phyloP scores from a whole-genome alignment of 768 basidiomycete genomes.

The Boletus rufocinnamomeus region DNA sequence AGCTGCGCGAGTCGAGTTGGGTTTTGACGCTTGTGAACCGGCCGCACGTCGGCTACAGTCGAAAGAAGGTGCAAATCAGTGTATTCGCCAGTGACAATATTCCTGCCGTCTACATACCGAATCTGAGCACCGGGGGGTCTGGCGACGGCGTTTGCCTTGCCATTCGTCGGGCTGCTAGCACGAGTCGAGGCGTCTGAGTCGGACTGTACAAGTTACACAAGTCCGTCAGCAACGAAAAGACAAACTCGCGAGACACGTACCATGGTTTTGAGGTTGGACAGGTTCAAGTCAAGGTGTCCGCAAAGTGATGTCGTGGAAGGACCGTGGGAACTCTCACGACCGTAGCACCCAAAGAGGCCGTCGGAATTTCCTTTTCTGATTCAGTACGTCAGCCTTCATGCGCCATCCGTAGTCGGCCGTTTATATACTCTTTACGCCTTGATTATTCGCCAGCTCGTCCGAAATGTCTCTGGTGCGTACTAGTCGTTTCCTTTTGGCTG shows the following conservation, averaged over 20 bases:
- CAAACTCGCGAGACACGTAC: slow-evolving; percentile 25
- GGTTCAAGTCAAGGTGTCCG: slow-evolving; percentile 6
- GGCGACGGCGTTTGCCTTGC: slow-evolving; percentile 52
- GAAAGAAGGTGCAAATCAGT: neutral
- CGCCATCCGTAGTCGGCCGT: neutral
- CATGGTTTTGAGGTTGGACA: slow-evolving; percentile 27
- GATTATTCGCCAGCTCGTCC: neutral
- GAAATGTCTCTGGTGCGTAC: slow-evolving; percentile 32
- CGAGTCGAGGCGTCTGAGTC: slow-evolving; percentile 71
- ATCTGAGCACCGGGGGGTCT: slow-evolving; percentile 82
- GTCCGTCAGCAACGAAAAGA: neutral
- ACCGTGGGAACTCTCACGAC: slow-evolving; percentile 23
- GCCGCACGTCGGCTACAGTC: slow-evolving; percentile 68
- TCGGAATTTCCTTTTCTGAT: slow-evolving; percentile 24
- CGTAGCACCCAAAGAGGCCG: neutral
- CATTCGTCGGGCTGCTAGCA: slow-evolving; percentile 42
- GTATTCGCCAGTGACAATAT: neutral
- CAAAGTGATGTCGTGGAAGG: slow-evolving; percentile 25
- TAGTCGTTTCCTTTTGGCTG: neutral
- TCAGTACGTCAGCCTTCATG: neutral
- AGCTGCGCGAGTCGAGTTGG: slow-evolving; percentile 87
- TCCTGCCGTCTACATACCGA: slow-evolving; percentile 51
- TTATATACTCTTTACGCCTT: too few relatives aligned
- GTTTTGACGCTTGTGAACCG: slow-evolving; percentile 62
- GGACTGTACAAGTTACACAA: slow-evolving; percentile 48